These are phyloP conservation scores for Avena atlantica DNA, from an alignment of 176 grass and related monocot genomes.

Conservation along the genomic window DNA sequence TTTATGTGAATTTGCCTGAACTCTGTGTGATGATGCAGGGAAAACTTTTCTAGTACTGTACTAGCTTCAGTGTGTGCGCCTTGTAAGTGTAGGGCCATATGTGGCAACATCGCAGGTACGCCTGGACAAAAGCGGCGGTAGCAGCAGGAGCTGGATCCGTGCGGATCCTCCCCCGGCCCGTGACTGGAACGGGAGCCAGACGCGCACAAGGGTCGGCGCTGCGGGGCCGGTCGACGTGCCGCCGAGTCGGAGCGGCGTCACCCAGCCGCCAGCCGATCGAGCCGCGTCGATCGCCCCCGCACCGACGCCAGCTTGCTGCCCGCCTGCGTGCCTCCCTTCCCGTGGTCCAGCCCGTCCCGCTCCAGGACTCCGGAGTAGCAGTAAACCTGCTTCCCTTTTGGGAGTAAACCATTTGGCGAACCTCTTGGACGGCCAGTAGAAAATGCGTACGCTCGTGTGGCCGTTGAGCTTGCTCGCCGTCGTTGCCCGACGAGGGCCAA, in stretches of 20 bases:
- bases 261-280: neutral
- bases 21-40: too few species aligned
- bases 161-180: neutral
- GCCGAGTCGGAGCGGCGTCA: constrained; percentile 63
- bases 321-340: neutral
- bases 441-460: neutral
- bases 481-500: neutral
- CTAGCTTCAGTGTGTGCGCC: neutral
- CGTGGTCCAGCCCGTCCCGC: neutral
- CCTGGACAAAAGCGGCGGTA: neutral
- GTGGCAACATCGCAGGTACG: neutral
- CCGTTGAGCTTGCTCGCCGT: neutral
- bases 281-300: constrained; percentile 23
- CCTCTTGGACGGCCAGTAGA: neutral
- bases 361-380: neutral
- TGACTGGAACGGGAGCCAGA: constrained; percentile 23
- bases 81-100: neutral
- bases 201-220: constrained; percentile 8
- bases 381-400: neutral
- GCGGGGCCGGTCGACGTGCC: constrained; percentile 59
- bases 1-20: too few species aligned
- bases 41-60: too few species aligned
- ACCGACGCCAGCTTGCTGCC: constrained; percentile 28
- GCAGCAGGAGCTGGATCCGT: neutral
- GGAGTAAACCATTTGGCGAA: neutral